These are phyloP conservation scores for Lindgomyces ingoldianus DNA, from an alignment of 495 filamentous ascomycete genomes.

Conservation along the genomic window DNA sequence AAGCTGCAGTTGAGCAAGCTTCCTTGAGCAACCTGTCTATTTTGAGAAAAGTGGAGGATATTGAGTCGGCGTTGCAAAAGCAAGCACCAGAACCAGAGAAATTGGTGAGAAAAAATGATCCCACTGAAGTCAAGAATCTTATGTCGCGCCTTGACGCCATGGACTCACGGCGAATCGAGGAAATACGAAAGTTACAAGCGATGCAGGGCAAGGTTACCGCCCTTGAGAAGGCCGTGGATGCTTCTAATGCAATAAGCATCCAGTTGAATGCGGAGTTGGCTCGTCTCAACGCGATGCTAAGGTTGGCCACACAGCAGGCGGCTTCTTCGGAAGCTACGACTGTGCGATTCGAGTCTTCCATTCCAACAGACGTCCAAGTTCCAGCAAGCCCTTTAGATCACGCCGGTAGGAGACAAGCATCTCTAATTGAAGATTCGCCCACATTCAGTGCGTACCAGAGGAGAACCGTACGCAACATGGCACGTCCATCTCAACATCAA, in stretches of 20 bases:
- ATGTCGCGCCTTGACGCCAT: conserved; percentile 16
- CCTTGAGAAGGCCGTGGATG: background rate
- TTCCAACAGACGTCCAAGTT: background rate
- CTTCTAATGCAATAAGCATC: background rate
- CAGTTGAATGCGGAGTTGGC: background rate
- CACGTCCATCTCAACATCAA: background rate
- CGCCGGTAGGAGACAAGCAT: background rate
- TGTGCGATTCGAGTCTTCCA: background rate
- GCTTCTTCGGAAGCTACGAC: background rate
- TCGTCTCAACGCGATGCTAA: background rate
- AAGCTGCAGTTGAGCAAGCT: background rate
- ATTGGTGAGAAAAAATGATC: conserved; percentile 15
- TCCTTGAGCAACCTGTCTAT: background rate
- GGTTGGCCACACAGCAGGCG: background rate
- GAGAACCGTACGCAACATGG: background rate
- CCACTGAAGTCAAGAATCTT: conserved; percentile 6
- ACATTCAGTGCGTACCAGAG: background rate
- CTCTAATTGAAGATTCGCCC: background rate
- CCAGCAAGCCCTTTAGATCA: conserved; percentile 16
- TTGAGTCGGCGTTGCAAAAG: conserved; percentile 6
- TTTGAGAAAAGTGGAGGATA: background rate
- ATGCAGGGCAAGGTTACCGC: conserved; percentile 8
- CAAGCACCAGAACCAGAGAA: conserved; percentile 1
- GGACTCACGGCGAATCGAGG: conserved; percentile 8
- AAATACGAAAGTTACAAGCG: background rate